Base-by-base conservation (phyloP, 495 filamentous ascomycete genomes). In the Aspergillus cristatus region DNA sequence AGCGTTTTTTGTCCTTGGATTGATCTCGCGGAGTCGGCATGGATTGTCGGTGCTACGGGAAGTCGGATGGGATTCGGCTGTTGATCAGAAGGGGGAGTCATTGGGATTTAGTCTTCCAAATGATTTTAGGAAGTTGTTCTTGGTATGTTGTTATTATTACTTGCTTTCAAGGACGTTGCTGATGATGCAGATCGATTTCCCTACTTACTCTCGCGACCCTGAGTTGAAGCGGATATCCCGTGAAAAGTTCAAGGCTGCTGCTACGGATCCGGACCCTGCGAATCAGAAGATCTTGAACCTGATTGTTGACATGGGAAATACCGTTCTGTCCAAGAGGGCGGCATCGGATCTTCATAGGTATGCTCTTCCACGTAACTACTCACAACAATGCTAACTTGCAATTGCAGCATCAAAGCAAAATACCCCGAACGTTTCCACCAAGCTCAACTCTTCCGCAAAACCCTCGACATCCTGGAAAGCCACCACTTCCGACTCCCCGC, bases 1-100 rank as follows among this genome's bases (percentile, higher is more conserved):
- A 3, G 93, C 91, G 2, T 96, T 96, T 55, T 98, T 93, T 50
- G 93, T 94, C 7, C 65, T 98, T 1, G 91, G 91, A 1, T 67
- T 98, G 35, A 87, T 97, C 42, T 94, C 89, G 6, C 73, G 91
- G 34, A 96, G 88, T 40, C 75, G 86, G 24, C 91, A 96, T 54
- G 91, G 91, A 2, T 75, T 95, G 20, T 84, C 88, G 58, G 94
- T 94, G 32, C 64, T 98, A 14, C 76, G 78, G 14, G 81, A 89
- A 43, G 64, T 80, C 52, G 88, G 88, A 14, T 98, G 93, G 91
- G 87, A 94, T 54, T 84, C 86, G 28, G 89, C 86, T 39, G 79
- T 87, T 8, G 87, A 89, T 48, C 72, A 77, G 14, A 76, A 84
- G 45, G 93, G 91, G 30, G 77, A 82, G 35, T 84, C 86, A 1